phyloP scores from a whole-genome alignment of 805 yeast species.

The Yamadazyma takamatsuzukensis region DNA sequence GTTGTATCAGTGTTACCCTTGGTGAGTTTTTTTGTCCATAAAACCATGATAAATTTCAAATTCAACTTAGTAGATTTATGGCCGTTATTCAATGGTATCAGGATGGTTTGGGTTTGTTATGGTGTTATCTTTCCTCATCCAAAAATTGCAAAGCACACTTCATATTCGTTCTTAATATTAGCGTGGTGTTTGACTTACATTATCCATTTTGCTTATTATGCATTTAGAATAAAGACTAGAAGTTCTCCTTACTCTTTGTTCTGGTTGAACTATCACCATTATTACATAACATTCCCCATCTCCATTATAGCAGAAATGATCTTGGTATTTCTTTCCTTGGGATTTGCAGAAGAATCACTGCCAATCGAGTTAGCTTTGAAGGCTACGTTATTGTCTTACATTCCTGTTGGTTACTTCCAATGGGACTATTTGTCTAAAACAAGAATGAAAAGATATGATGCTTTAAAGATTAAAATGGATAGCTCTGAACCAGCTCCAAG shows the following conservation, averaged over 20 bases:
- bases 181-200: conserved; percentile 34
- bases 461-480: conserved; percentile 7
- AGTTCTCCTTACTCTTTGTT: conserved; percentile 32
- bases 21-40: conserved; percentile 18
- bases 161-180: conserved; percentile 35
- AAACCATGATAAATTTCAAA: conserved; percentile 11
- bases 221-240: conserved; percentile 33
- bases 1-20: conserved; percentile 35
- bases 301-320: conserved; percentile 32
- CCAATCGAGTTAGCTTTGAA: conserved; percentile 24
- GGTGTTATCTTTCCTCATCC: conserved; percentile 42
- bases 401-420: conserved; percentile 33
- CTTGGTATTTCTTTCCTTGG: conserved; percentile 32
- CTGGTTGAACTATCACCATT: conserved; percentile 34
- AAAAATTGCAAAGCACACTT: conserved; percentile 37
- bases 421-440: conserved; percentile 26
- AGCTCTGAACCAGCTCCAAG: background rate
- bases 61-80: conserved; percentile 18
- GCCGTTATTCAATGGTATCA: conserved; percentile 24
- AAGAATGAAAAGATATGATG: conserved; percentile 9
- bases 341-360: conserved; percentile 22
- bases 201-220: conserved; percentile 31
- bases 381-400: conserved; percentile 24
- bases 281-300: conserved; percentile 32
- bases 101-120: conserved; percentile 38